phyloP scores from a whole-genome alignment of 768 basidiomycete species.

The Serendipita indica region DNA sequence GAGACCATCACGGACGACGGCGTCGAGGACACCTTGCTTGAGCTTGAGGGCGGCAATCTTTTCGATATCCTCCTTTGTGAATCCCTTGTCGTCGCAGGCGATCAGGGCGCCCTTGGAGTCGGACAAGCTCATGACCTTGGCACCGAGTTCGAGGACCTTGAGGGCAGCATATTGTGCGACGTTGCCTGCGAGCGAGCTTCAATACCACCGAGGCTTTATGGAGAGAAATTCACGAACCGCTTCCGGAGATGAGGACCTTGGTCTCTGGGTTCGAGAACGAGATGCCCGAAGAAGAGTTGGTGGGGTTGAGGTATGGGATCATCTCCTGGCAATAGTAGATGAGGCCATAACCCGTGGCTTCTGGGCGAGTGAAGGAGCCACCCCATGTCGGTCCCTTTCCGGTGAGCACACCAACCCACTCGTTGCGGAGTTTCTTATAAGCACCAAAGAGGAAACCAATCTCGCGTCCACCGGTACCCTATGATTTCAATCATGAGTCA shows the following conservation, averaged over 20 bases:
- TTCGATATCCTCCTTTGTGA: constrained; percentile 40
- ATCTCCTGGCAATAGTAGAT: constrained; percentile 48
- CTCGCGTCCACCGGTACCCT: constrained; percentile 57
- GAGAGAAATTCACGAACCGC: too few species aligned
- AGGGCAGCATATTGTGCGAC: constrained; percentile 63
- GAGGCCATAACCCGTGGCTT: constrained; percentile 58
- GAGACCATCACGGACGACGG: constrained; percentile 28
- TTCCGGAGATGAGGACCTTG: constrained; percentile 43
- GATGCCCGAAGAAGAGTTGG: constrained; percentile 26
- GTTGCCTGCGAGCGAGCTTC: too few species aligned
- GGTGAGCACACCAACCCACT: constrained; percentile 55
- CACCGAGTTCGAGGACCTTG: constrained; percentile 65
- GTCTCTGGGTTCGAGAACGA: constrained; percentile 29
- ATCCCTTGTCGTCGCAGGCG: constrained; percentile 34
- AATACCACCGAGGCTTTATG: too few species aligned
- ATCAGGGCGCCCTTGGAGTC: constrained; percentile 61
- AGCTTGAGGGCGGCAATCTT: constrained; percentile 40
- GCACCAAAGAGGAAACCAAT: constrained; percentile 65
- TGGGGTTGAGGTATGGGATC: constrained; percentile 42
- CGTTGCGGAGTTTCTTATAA: constrained; percentile 60
- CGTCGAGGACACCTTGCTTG: constrained; percentile 34
- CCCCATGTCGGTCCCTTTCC: constrained; percentile 58
- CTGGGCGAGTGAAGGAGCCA: constrained; percentile 58
- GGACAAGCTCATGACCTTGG: constrained; percentile 52
- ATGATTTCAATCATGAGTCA: background rate